These are phyloP conservation scores for Alloascoidea africana DNA, from an alignment of 805 yeast species.

Conservation along the genomic window DNA sequence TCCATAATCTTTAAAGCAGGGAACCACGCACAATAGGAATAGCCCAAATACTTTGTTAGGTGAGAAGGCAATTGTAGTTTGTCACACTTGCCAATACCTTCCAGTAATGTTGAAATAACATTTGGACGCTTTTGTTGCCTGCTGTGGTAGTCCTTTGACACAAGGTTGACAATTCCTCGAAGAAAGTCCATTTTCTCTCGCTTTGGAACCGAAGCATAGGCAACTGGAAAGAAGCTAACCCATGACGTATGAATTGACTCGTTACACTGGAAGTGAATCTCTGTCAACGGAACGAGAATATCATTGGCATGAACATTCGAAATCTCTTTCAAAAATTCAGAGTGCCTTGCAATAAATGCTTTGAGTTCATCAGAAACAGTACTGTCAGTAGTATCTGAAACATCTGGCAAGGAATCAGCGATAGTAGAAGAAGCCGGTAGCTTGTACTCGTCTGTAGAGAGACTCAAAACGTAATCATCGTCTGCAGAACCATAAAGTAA, in stretches of 20 bases:
- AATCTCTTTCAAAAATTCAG: constrained; percentile 13
- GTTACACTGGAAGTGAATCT: constrained; percentile 69
- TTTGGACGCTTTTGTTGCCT: constrained; percentile 79
- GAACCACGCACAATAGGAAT: constrained; percentile 83
- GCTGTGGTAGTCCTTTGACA: constrained; percentile 87
- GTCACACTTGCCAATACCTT: constrained; percentile 65
- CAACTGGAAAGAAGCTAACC: constrained; percentile 71
- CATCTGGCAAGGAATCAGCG: constrained; percentile 17
- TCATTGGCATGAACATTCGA: constrained; percentile 35
- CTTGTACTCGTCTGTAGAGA: constrained; percentile 32
- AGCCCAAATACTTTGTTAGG: constrained; percentile 74
- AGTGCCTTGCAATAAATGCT: constrained; percentile 20
- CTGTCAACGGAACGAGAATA: constrained; percentile 57
- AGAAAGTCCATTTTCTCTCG: constrained; percentile 76
- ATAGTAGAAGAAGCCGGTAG: constrained; percentile 37
- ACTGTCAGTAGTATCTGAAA: constrained; percentile 12
- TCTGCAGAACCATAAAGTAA: constrained; percentile 69
- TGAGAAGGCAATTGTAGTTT: constrained; percentile 84
- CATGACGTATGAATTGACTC: constrained; percentile 72
- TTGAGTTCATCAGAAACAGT: constrained; percentile 20
- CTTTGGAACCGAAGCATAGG: constrained; percentile 56
- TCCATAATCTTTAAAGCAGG: constrained; percentile 78
- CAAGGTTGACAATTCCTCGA: constrained; percentile 59
- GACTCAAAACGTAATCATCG: constrained; percentile 26
- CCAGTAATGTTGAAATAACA: constrained; percentile 70